A percentile compares a stretch with the other conserved stretches of the same genome.
phyloP scores from a whole-genome alignment of 148 eudicot species.

The Diospyros lotus region DNA sequence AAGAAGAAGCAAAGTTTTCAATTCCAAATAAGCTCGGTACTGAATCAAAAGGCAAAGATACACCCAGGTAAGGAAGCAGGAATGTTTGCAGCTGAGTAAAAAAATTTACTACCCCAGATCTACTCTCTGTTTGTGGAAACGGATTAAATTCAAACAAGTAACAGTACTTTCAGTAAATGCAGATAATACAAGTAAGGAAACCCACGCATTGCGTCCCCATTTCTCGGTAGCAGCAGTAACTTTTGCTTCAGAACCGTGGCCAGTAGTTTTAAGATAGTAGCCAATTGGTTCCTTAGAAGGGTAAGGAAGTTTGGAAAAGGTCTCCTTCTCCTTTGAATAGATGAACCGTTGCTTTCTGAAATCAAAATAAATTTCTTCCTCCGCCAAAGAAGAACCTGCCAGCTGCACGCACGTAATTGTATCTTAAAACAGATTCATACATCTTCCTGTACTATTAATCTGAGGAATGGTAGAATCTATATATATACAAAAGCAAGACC shows the following conservation, averaged over 20 bases:
- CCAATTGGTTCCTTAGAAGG: conserved; percentile 89
- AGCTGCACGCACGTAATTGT: conserved; percentile 30
- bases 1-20: neutral
- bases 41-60: neutral
- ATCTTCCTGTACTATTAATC: no score
- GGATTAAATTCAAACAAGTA: neutral
- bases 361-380: conserved; percentile 82
- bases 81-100: neutral
- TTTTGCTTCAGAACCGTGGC: conserved; percentile 93
- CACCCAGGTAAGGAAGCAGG: neutral
- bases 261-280: conserved; percentile 73
- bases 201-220: conserved; percentile 94
- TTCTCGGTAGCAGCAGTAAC: conserved; percentile 69
- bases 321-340: conserved; percentile 68
- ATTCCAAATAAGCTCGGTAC: neutral
- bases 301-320: conserved; percentile 82
- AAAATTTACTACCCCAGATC: neutral
- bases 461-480: no score
- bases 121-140: neutral
- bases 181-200: conserved; percentile 10
- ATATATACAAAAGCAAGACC: no score
- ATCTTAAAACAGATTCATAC: neutral
- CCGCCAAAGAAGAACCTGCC: conserved; percentile 42
- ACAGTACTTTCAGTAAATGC: neutral
- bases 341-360: conserved; percentile 89